Conservation (phyloP, 2,329 filamentous ascomycete species). For the Monilinia polystroma region DNA sequence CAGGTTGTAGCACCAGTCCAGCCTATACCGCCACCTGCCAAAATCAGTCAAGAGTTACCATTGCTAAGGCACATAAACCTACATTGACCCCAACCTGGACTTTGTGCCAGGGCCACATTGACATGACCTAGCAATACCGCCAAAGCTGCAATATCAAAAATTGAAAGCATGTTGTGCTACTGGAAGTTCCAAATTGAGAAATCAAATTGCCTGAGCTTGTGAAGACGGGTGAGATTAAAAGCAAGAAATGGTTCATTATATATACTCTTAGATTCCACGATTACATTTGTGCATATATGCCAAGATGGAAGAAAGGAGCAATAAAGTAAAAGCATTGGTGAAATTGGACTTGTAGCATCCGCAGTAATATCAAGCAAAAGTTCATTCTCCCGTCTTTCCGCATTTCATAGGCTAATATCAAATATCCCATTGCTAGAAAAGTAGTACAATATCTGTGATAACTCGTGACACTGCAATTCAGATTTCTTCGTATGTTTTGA, state of each 20-base stretch:
- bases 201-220: background rate
- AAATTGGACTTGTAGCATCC: background rate
- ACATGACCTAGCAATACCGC: conserved; percentile 29
- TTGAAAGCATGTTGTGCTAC: conserved; percentile 27
- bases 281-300: background rate
- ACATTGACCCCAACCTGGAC: conserved; percentile 31
- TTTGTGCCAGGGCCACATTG: conserved; percentile 28
- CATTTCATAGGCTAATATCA: conserved; percentile 4
- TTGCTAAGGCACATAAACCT: conserved; percentile 7
- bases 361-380: background rate
- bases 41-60: conserved; percentile 1
- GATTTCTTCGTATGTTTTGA: background rate
- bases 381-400: conserved; percentile 3
- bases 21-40: conserved; percentile 36
- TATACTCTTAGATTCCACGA: background rate
- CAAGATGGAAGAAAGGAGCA: conserved; percentile 11
- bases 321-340: background rate
- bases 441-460: background rate
- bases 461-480: background rate
- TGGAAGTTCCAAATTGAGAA: background rate
- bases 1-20: conserved; percentile 39
- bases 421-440: background rate
- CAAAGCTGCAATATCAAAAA: conserved; percentile 29
- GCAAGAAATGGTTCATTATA: background rate
- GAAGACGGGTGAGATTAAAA: background rate